Evolutionary conservation across 164 flowering plant species (phyloP), one percentile per base, ranked within the genome.

Genomic region (Sedum album): DNA sequence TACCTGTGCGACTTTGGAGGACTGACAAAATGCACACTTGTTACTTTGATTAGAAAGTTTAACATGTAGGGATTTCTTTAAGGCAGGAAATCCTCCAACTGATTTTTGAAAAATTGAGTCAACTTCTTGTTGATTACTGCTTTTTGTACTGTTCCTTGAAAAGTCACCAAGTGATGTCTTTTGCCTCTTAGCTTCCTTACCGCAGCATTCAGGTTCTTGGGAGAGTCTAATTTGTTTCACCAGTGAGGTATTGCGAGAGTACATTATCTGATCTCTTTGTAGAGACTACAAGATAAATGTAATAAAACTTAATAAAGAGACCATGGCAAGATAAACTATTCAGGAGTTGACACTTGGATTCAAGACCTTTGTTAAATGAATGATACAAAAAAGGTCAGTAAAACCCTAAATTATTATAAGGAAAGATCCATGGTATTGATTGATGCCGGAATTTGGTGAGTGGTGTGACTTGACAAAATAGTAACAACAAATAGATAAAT

Each of bases 21-120:
- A 77, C 69, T 85, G 90, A 77, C 96, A 89, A 74, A 89, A 86
- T 31, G 79, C 88, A 81, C 96, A 89, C 26, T 72, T 68, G 39
- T 71, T 69, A 64, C 39, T 42, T 9, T 68, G 46, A 65, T 2
- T 9, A 21, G 31, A 35, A 53, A 69, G 38, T 31, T 60, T 48
- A 21, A 13, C 30, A 21, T 53, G 28, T 13, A 53, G 23, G 60
- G 60, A 53, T 23, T 21, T 18, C 60, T 53, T 23, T 17, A 5
- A 17, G 18, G 51, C 4, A 46, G n/a, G 78, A 68, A 65, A 60
- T 62, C 42, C 57, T n/a, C 18, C 33, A 17, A 28, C 13, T 26
- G 62, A 57, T 63, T 69, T 51, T 41, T 68, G 65, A 36, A 36
- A 57, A 57, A 23, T 57, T 57, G 33, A 57, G 62, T 57, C 33